Base-by-base conservation (phyloP, 768 basidiomycete genomes). In the Russula dissimulans region DNA sequence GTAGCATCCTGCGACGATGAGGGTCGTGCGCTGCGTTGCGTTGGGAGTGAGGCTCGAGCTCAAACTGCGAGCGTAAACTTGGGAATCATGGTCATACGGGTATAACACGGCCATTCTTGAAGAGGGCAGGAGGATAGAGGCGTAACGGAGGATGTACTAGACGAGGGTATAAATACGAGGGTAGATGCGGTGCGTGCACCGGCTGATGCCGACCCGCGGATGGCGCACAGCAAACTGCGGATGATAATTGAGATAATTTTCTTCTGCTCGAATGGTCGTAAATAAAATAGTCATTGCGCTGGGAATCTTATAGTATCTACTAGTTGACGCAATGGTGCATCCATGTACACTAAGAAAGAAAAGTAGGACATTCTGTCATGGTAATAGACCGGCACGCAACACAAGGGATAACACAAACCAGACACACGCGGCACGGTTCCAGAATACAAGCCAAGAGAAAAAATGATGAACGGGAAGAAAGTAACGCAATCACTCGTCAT, bases 1-100 rank as follows among this genome's bases (percentile, higher is more conserved):
- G 71, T 92, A 93, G 34, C 77, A 77, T 10, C 82, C 89, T 7
- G 89, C 91, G 34, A 91, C 85, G 56, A 93, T 91, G 49, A 93
- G 73, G 1, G 91, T 93, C 14, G 76, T 83, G 64, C 77, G 75
- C 69, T 92, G 90, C 8, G 90, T 91, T 10, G 73, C 75, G 63
- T 82, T 89, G 1, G 89, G 89, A 26, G 81, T 81, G 39, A 91
- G 50, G 15, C 55, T 26, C 15, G 65, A 67, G 43, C 51, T 45
- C 26, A 69, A 67, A 57, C 68, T 67, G 48, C 73, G 69, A 43
- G 70, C 69, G 32, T 36, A 38, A 12, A 62, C 17, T 38, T 42
- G 56, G n/a, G 29, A 3, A 42, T 36, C 34, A 17, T 44, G 31
- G 6, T 56, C 54, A n/a, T 41, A 6, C 41, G 43, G 59, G 32